A percentile compares a stretch with the other conserved stretches of the same genome.
phyloP scores from a whole-genome alignment of 352 stramenopile species.

The Phytophthora parvispora region DNA sequence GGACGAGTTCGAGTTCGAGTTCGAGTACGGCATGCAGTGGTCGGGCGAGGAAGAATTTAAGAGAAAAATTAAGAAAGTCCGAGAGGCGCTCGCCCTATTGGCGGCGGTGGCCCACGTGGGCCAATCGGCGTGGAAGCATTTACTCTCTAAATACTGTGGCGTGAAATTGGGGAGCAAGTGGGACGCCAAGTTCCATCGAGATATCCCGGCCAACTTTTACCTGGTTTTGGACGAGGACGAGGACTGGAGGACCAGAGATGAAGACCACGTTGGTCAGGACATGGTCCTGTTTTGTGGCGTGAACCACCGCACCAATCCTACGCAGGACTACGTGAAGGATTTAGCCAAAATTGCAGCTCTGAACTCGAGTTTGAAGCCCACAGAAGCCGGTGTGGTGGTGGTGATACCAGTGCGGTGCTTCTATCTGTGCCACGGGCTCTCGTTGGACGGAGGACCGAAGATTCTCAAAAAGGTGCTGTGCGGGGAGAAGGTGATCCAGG shows the following conservation, averaged over 20 bases:
- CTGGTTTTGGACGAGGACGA: conserved; percentile 7
- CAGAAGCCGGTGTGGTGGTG: conserved; percentile 1
- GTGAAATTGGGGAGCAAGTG: neutral
- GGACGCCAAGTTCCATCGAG: neutral
- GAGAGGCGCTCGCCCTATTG: conserved; percentile 40
- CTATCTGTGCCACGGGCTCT: neutral
- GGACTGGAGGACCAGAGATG: neutral
- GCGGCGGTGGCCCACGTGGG: conserved; percentile 26
- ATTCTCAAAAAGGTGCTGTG: neutral
- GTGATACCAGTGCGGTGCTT: conserved; percentile 1
- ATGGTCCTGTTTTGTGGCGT: neutral
- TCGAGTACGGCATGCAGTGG: neutral
- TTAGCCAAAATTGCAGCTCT: conserved; percentile 6
- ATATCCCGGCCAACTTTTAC: conserved; percentile 1
- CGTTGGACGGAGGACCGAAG: neutral
- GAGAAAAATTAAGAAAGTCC: conserved; percentile 2
- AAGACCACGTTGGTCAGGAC: neutral
- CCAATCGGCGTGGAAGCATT: conserved; percentile 25
- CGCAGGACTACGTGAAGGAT: neutral
- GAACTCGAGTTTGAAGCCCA: neutral
- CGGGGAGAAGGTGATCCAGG: neutral
- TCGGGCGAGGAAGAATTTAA: neutral
- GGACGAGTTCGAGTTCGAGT: neutral
- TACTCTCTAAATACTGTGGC: neutral
- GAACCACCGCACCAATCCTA: neutral